Percentiles rank a stretch among this genome's conserved stretches.
These are phyloP conservation scores for Vigna radiata DNA, from an alignment of 306 rosid genomes.

Conservation along the genomic window DNA sequence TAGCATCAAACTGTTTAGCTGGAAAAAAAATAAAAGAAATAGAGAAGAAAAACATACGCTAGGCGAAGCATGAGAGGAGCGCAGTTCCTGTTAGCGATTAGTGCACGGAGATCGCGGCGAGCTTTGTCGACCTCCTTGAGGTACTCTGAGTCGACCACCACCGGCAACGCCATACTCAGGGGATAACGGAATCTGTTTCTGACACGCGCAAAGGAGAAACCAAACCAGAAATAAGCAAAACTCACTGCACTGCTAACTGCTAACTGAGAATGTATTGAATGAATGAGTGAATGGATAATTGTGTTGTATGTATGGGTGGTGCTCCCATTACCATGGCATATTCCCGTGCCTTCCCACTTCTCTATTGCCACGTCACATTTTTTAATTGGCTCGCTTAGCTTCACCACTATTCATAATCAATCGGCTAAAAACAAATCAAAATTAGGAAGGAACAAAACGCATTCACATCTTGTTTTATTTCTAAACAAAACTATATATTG, in stretches of 20 bases:
- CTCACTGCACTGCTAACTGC: neutral
- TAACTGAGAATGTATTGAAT: neutral
- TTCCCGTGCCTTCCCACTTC: neutral
- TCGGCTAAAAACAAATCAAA: neutral
- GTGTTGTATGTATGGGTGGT: constrained; percentile 17
- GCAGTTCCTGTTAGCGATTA: constrained; percentile 80
- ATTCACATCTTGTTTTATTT: neutral
- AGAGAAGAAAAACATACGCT: constrained; percentile 57
- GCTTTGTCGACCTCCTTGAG: constrained; percentile 79
- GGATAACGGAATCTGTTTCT: constrained; percentile 6
- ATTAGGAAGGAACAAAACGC: neutral
- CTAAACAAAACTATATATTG: neutral
- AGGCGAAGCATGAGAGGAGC: constrained; percentile 95
- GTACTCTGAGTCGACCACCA: constrained; percentile 74
- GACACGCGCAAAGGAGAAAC: neutral
- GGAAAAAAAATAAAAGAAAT: constrained; percentile 13
- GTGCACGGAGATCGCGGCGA: constrained; percentile 92
- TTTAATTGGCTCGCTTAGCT: neutral
- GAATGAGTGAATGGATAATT: constrained; percentile 25
- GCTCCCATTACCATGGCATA: constrained; percentile 10
- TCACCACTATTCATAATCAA: neutral
- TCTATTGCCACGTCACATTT: constrained; percentile 30
- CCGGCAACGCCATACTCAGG: constrained; percentile 69
- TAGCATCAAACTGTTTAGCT: neutral
- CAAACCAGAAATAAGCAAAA: neutral